phyloP scores from a whole-genome alignment of 2,329 filamentous ascomycete genomes.

The Monilinia fructicola region DNA sequence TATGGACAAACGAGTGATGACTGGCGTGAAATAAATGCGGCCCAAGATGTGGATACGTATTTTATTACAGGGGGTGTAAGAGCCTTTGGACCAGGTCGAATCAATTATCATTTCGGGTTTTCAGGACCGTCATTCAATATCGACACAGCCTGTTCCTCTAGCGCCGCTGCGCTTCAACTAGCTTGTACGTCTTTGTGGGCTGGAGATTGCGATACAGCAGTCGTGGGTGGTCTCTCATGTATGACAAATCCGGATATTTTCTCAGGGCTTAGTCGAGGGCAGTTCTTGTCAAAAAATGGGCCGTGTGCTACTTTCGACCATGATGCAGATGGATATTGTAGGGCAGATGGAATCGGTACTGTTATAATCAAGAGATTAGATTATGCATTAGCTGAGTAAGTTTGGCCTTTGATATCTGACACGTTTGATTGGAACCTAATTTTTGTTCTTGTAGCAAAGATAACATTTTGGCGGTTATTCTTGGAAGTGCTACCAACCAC shows the following conservation, averaged over 20 bases:
- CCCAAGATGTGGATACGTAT: constrained; percentile 40
- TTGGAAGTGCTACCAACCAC: constrained; percentile 76
- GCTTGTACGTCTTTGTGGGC: constrained; percentile 38
- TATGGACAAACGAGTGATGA: constrained; percentile 41
- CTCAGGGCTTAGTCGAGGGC: constrained; percentile 38
- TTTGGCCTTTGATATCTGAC: neutral
- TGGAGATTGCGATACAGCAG: constrained; percentile 39
- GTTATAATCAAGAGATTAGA: constrained; percentile 52
- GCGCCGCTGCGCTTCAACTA: constrained; percentile 42
- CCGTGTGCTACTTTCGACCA: constrained; percentile 52
- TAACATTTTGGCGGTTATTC: constrained; percentile 54
- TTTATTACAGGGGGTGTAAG: constrained; percentile 39
- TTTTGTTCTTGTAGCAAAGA: constrained; percentile 46
- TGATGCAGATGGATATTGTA: constrained; percentile 54
- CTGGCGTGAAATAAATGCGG: constrained; percentile 39
- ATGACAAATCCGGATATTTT: constrained; percentile 40
- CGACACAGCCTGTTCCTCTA: constrained; percentile 47
- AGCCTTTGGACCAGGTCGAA: constrained; percentile 40
- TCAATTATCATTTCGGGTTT: constrained; percentile 47
- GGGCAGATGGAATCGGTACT: constrained; percentile 50
- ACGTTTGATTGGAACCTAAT: neutral
- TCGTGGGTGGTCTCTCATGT: constrained; percentile 38
- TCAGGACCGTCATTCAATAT: constrained; percentile 45
- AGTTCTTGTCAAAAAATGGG: constrained; percentile 43
- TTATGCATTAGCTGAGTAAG: constrained; percentile 45